Percentiles rank a stretch among this genome's conserved stretches.
These are phyloP conservation scores for Trypanosoma congolense DNA, from an alignment of 208 protist genomes.

Conservation along the genomic window DNA sequence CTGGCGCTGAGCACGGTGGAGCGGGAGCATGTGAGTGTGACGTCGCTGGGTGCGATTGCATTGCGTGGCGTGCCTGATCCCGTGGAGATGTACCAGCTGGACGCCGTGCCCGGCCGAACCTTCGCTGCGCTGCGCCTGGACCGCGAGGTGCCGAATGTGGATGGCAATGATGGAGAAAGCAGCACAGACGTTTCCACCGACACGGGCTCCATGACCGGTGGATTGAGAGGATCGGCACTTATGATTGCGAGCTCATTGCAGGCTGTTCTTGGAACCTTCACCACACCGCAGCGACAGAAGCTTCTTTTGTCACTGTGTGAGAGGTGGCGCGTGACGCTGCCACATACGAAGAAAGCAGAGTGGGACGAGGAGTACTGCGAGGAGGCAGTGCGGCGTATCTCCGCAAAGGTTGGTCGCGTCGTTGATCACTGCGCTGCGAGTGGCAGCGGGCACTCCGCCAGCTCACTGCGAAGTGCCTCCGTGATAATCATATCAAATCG, in stretches of 20 bases:
- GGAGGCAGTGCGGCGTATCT: background rate
- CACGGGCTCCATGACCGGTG: background rate
- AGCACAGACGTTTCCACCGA: background rate
- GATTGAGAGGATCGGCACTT: background rate
- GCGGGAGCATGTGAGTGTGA: slow-evolving; percentile 13
- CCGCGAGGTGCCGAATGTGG: slow-evolving; percentile 27
- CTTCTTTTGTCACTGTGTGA: background rate
- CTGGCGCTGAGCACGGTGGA: slow-evolving; percentile 35
- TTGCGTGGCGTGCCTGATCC: slow-evolving; percentile 41
- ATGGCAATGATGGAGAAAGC: background rate
- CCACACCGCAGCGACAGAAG: background rate
- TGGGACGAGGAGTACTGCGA: background rate
- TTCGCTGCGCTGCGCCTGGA: slow-evolving; percentile 35
- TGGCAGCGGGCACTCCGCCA: background rate
- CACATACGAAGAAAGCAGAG: background rate
- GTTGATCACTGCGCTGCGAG: background rate
- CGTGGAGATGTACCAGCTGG: slow-evolving; percentile 49
- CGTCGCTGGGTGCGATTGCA: slow-evolving; percentile 19
- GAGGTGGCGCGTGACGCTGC: background rate
- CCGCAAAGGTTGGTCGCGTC: background rate
- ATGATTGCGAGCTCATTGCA: background rate
- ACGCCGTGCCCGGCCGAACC: slow-evolving; percentile 27
- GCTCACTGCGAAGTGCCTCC: background rate
- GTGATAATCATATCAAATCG: background rate
- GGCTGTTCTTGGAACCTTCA: background rate